These are phyloP conservation scores for Intubia oerlemansii DNA, from an alignment of 2,329 filamentous ascomycete species.

Conservation along the genomic window DNA sequence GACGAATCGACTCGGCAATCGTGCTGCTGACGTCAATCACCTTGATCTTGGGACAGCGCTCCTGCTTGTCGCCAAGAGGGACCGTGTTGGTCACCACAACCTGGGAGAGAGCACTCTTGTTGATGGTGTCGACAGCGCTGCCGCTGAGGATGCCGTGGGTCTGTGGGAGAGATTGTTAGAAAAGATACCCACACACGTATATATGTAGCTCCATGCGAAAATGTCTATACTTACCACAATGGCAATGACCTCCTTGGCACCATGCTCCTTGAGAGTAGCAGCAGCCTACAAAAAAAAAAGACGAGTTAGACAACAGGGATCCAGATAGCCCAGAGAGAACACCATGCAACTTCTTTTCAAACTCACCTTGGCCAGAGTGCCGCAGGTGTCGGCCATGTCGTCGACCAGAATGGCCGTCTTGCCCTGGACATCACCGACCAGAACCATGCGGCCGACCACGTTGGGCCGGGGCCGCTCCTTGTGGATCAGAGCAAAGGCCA, in stretches of 20 bases:
- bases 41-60: constrained; percentile 54
- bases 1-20: constrained; percentile 45
- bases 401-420: constrained; percentile 80
- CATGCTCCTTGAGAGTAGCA: constrained; percentile 68
- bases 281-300: no score
- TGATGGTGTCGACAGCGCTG: constrained; percentile 70
- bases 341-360: not conserved
- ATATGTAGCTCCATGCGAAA: no score
- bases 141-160: constrained; percentile 21
- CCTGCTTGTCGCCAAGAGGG: constrained; percentile 56
- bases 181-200: not conserved
- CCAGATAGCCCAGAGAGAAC: no score
- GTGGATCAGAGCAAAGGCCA: constrained; percentile 85
- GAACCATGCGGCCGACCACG: constrained; percentile 72
- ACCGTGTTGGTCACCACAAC: constrained; percentile 86
- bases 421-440: constrained; percentile 84
- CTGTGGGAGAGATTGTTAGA: no score
- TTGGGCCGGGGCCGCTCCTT: constrained; percentile 75
- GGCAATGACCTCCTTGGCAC: constrained; percentile 72
- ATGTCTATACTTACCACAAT: no score
- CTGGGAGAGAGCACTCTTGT: constrained; percentile 52
- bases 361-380: constrained; percentile 33
- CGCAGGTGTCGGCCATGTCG: constrained; percentile 12
- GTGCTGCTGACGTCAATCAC: constrained; percentile 87
- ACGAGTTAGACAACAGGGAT: no score